Evolutionary conservation across 2,329 filamentous ascomycete genomes (phyloP), one percentile per base, ranked within the genome.

Genomic region (Metarhizium album): DNA sequence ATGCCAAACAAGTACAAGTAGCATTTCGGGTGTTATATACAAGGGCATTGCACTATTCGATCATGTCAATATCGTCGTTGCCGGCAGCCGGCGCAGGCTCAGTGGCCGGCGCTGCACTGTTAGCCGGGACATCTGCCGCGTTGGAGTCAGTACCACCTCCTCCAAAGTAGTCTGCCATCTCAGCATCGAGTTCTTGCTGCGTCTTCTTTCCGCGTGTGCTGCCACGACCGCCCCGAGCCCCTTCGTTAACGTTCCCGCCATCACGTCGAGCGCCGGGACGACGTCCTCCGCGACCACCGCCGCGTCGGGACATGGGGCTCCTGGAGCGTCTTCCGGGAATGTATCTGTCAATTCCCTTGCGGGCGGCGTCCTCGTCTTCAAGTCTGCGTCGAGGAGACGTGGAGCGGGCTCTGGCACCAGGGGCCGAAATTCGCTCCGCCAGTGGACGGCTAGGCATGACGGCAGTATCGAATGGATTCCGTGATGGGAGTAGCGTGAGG

Each of bases 161-260:
- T 29, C 78, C 83, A 74, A 89, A 96, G 67, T 96, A 96, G 63
- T 95, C 88, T 29, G 84, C 89, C 90, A 96, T 96, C 70, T 96
- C 90, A n/a, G 87, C 88, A 65, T 96, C 90, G 40, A 96, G 74
- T 65, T 96, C 88, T 60, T 95, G 87, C 58, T 90, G 86, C 0
- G 90, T 95, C 78, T 95, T 95, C 69, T 82, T 85, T 2, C 82
- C 76, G 46, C 87, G 78, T 38, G 78, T 76, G 49, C 73, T 70
- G 22, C 67, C 66, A 23, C 70, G 64, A 40, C 38, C 31, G 18
- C 33, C 67, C 24, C 70, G 65, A 14, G 66, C 70, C 57, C 68
- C 55, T 29, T 67, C 60, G 29, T 64, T 59, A 45, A 59, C 59
- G 45, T 60, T 64, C 40, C 50, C 52, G 5, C 50, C 58, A 29